Base-by-base conservation (phyloP, 306 rosid genomes). In the Parietaria judaica region DNA sequence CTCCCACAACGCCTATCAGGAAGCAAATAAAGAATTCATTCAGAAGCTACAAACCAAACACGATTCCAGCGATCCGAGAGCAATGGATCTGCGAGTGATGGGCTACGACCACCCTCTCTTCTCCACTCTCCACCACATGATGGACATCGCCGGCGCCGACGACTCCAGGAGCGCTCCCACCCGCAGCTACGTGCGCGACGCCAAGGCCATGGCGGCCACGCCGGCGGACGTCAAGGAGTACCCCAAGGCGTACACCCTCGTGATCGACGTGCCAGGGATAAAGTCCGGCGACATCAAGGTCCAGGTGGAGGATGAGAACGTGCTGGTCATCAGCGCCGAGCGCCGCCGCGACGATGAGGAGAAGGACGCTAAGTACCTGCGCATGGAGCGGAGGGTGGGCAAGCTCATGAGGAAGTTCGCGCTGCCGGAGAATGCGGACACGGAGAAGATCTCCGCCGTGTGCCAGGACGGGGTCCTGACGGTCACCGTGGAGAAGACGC, bases 341-440 rank as follows among this genome's bases (percentile, higher is more conserved):
- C 72, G 95, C 71, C 77, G 72, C 80, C 71, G 88, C 52, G 86
- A 78, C 14, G 74, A 87, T 17, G 91, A 77, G 73, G 75, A 86
- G 56, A 83, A 50, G 80, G 88, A 74, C 90, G 64, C 89, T 77
- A 92, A 72, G 70, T 92, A 80, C 43, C 54, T 86, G 77, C 86
- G 88, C 64, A 88, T 88, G 98, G 98, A 92, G 71, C 80, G 95
- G 68, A 80, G 95, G 68, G 72, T 88, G 0, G 96, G 96, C 0
- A 92, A 86, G 75, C 79, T 92, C 7, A 86, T 86, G 96, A 71
- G 96, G 62, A 92, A 80, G 66, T 92, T 92, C 50, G 75, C 51
- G 51, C 70, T 92, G 31, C 99, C 96, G 16, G 96, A 92, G 59
- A 92, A 92, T 65, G 95, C 87, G 0, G 79, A 92, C 15, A 62